Evolutionary conservation across 352 stramenopile species (phyloP).

Genomic region (Phytophthora litchii): DNA sequence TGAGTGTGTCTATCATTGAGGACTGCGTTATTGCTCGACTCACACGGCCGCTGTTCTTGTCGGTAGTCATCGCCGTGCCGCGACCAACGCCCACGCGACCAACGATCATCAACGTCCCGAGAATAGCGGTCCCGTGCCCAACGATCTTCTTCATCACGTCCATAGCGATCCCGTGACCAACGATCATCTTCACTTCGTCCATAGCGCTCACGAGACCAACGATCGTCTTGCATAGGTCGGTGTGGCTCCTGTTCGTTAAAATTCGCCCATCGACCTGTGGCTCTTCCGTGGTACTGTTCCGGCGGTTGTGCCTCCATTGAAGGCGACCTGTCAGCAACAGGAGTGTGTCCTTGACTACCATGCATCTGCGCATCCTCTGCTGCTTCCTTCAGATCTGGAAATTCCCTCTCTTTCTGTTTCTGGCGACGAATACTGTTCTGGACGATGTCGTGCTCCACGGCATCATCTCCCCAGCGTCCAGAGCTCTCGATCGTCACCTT

Average conservation of each 20-base stretch:
- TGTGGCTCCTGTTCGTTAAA: slow-evolving; percentile 25
- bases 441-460: slow-evolving; percentile 65
- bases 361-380: slow-evolving; percentile 20
- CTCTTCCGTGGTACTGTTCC: slow-evolving; percentile 28
- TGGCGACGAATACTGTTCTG: slow-evolving; percentile 35
- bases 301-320: slow-evolving; percentile 6
- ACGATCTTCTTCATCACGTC: slow-evolving; percentile 7
- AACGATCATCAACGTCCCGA: slow-evolving; percentile 15
- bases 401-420: slow-evolving; percentile 41
- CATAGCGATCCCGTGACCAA: slow-evolving; percentile 1
- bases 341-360: slow-evolving; percentile 6
- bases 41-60: slow-evolving; percentile 1
- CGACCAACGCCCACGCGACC: slow-evolving; percentile 12
- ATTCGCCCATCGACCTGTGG: slow-evolving; percentile 31
- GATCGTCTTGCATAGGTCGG: slow-evolving; percentile 16
- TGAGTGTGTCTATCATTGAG: slow-evolving; percentile 20
- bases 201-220: slow-evolving; percentile 15
- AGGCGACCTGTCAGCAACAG: slow-evolving; percentile 10
- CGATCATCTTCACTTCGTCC: slow-evolving; percentile 7
- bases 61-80: slow-evolving; percentile 14
- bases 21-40: neutral
- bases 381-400: slow-evolving; percentile 46
- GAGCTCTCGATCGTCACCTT: slow-evolving; percentile 20
- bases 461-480: slow-evolving; percentile 78
- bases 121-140: slow-evolving; percentile 4